phyloP scores from a whole-genome alignment of 2,329 filamentous ascomycete genomes.

The Sarocladium oryzae region DNA sequence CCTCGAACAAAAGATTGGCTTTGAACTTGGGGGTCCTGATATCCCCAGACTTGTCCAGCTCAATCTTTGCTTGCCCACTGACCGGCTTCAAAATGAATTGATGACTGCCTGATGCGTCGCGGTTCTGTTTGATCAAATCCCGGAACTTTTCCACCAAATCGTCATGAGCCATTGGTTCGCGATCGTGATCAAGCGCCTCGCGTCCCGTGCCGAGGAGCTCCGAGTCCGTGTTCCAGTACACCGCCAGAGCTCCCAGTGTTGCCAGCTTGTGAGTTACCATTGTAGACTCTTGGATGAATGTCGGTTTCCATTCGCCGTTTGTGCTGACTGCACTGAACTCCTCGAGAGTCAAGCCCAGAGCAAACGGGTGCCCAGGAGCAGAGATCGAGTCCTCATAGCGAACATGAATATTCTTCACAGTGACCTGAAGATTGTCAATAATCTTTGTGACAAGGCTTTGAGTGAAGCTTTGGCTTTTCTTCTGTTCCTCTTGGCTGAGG shows the following conservation, averaged over 20 bases:
- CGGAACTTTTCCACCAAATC: slow-evolving; percentile 74
- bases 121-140: slow-evolving; percentile 68
- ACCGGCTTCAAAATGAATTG: slow-evolving; percentile 97
- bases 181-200: slow-evolving; percentile 43
- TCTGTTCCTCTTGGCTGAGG: slow-evolving; percentile 89
- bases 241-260: slow-evolving; percentile 77
- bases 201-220: slow-evolving; percentile 75
- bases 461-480: slow-evolving; percentile 97
- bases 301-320: slow-evolving; percentile 88
- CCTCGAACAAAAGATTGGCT: slow-evolving; percentile 86
- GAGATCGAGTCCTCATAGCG: slow-evolving; percentile 98
- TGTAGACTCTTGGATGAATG: slow-evolving; percentile 85
- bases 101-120: slow-evolving; percentile 52
- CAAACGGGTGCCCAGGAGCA: slow-evolving; percentile 89
- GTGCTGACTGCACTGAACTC: slow-evolving; percentile 98
- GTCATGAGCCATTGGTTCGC: slow-evolving; percentile 60
- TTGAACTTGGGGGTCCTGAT: slow-evolving; percentile 78
- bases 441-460: slow-evolving; percentile 93
- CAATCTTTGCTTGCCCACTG: slow-evolving; percentile 87
- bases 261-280: slow-evolving; percentile 88
- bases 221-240: slow-evolving; percentile 98
- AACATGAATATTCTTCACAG: slow-evolving; percentile 96
- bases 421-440: slow-evolving; percentile 96
- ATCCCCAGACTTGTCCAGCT: slow-evolving; percentile 88
- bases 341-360: slow-evolving; percentile 83